Percentiles rank a stretch among this genome's conserved stretches.
Conservation (phyloP, 805 yeast species). For the Ogataea corticis region DNA sequence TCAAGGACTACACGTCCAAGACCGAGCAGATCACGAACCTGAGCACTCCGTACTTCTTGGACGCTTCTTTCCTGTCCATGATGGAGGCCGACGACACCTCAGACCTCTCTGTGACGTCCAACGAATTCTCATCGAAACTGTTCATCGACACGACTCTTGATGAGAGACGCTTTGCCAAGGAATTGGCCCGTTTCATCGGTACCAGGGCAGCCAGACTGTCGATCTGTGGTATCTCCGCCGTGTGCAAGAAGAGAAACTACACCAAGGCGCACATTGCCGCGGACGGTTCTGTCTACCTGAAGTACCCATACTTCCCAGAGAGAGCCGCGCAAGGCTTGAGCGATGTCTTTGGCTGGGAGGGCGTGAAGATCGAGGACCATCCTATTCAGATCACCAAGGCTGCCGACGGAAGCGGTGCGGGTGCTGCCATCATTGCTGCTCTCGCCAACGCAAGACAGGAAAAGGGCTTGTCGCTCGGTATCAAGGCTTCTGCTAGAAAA, state of each 20-base stretch:
- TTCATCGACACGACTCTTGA: slow-evolving; percentile 67
- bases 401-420: slow-evolving; percentile 98
- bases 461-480: slow-evolving; percentile 69
- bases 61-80: slow-evolving; percentile 84
- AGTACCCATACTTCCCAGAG: slow-evolving; percentile 90
- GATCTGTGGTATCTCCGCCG: slow-evolving; percentile 96
- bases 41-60: slow-evolving; percentile 69
- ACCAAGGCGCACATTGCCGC: slow-evolving; percentile 88
- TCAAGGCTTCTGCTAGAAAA: slow-evolving; percentile 15
- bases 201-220: slow-evolving; percentile 93
- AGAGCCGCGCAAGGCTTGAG: slow-evolving; percentile 90
- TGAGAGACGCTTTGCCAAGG: slow-evolving; percentile 82
- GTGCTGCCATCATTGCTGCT: slow-evolving; percentile 98
- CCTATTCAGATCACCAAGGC: slow-evolving; percentile 89
- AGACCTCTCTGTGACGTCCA: slow-evolving; percentile 74
- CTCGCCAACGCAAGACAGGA: slow-evolving; percentile 78
- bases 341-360: slow-evolving; percentile 87
- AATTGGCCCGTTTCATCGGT: slow-evolving; percentile 85
- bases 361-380: slow-evolving; percentile 47
- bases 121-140: slow-evolving; percentile 60
- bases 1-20: slow-evolving; percentile 48
- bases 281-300: slow-evolving; percentile 94
- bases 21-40: slow-evolving; percentile 64
- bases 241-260: slow-evolving; percentile 84
- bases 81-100: slow-evolving; percentile 91